Base-by-base conservation (phyloP, 257 asterid genomes). In the Scutellaria galericulata region DNA sequence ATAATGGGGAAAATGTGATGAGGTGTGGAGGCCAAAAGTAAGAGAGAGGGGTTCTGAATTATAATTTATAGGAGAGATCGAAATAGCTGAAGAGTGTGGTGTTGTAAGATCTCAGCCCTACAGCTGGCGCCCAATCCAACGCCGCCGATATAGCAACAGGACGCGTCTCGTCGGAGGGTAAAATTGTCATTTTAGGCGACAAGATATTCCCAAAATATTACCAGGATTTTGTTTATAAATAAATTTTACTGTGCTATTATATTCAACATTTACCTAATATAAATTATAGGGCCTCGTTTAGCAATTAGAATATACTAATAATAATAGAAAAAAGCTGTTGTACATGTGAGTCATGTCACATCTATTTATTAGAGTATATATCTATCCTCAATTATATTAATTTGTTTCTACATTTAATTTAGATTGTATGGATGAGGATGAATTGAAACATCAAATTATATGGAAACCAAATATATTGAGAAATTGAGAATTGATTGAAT, bases 1-100 rank as follows among this genome's bases (percentile, higher is more conserved):
- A 63, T 51, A 75, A 59, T 64, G 68, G 62, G 3, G 75, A 0
- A 74, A 24, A 52, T 68, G 67, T 44, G 77, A 64, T 79, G 83
- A 70, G 83, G 64, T 75, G 83, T 68, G 44, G 52, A 40, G 46
- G 22, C 14, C 42, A 63, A 42, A 37, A 67, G 68, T 54, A 74
- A 68, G 55, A 55, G 9, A 63, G 7, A 7, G 39, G 66, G 13
- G 5, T 62, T 76, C 64, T 56, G 50, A 55, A 64, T 56, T 55
- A 1, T 3, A 31, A 55, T 55, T 56, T 55, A 1, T 3, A 31
- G 22, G 14, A 10, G 48, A 10, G 59, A 24, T 12, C 44, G 60
- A 63, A 31, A 68, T 27, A 14, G 68, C 46, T 42, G 41, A 14
- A 15, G 10, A 6, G 3, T 4, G 45, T 72, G 70, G 5, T 39